phyloP scores from a whole-genome alignment of 495 filamentous ascomycete genomes.

The Penicillium alfredii region DNA sequence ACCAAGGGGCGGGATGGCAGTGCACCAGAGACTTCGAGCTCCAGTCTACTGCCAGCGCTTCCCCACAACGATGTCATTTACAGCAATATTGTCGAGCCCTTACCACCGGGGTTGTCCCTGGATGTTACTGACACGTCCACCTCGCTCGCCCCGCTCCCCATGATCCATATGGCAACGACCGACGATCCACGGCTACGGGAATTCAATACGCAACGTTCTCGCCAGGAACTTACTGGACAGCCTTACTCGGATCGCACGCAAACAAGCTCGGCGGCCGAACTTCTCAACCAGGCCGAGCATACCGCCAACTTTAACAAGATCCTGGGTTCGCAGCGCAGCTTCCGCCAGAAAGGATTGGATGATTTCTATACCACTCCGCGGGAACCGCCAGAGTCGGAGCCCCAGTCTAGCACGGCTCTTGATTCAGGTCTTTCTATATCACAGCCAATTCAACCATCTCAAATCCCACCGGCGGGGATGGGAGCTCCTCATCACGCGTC shows the following conservation, averaged over 20 bases:
- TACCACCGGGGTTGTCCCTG: slow-evolving; percentile 64
- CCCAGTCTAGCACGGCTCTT: slow-evolving; percentile 43
- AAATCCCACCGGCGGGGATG: slow-evolving; percentile 33
- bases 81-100: slow-evolving; percentile 61
- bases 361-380: slow-evolving; percentile 72
- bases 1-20: slow-evolving; percentile 77
- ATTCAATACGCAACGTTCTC: slow-evolving; percentile 76
- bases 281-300: slow-evolving; percentile 81
- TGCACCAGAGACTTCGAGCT: slow-evolving; percentile 36
- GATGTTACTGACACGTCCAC: slow-evolving; percentile 53
- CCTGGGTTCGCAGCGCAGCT: slow-evolving; percentile 65
- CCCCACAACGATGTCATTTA: slow-evolving; percentile 75
- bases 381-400: slow-evolving; percentile 57
- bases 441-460: slow-evolving; percentile 41
- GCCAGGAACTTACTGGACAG: slow-evolving; percentile 84
- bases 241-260: slow-evolving; percentile 85
- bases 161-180: slow-evolving; percentile 74
- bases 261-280: slow-evolving; percentile 70
- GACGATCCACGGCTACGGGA: slow-evolving; percentile 75
- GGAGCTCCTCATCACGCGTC: slow-evolving; percentile 35
- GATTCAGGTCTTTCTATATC: slow-evolving; percentile 44
- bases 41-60: slow-evolving; percentile 47
- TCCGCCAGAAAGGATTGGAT: slow-evolving; percentile 69
- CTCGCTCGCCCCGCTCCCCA: slow-evolving; percentile 66
- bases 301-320: slow-evolving; percentile 86